Evolutionary conservation across 1,284 basidiomycete species (phyloP).

Genomic region (Cutaneotrichosporon sp.): DNA sequence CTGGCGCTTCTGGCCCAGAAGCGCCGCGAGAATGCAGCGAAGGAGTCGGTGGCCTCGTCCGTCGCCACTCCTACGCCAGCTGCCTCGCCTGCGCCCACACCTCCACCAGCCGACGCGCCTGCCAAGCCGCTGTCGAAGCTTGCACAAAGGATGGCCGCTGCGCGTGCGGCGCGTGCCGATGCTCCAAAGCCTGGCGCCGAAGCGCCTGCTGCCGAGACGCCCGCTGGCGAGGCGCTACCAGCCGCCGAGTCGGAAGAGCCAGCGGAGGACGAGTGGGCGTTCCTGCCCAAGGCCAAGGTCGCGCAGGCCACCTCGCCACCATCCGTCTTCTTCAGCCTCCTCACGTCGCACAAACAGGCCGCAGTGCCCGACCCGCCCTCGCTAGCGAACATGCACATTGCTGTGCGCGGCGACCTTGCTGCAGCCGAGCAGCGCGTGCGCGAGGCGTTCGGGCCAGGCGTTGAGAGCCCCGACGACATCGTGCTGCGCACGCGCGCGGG

Average conservation of each 20-base stretch:
- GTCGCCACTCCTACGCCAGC: neutral
- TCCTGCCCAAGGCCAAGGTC: constrained; percentile 5
- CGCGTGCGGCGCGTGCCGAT: constrained; percentile 38
- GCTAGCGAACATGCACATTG: constrained; percentile 35
- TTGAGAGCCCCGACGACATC: constrained; percentile 59
- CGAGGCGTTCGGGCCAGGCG: constrained; percentile 36
- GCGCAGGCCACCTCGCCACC: constrained; percentile 13
- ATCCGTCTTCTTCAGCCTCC: constrained; percentile 48
- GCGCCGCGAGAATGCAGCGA: constrained; percentile 55
- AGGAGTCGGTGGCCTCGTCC: constrained; percentile 6
- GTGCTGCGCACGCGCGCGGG: constrained; percentile 57
- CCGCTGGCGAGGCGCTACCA: constrained; percentile 5
- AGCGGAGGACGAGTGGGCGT: constrained; percentile 10
- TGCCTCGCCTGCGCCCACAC: constrained; percentile 12
- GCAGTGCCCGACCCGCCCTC: constrained; percentile 15
- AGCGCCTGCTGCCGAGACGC: neutral
- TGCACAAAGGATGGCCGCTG: constrained; percentile 58
- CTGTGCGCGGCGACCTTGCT: constrained; percentile 33
- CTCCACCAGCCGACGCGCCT: constrained; percentile 7
- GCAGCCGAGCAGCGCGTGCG: constrained; percentile 35
- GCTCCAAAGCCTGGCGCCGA: neutral
- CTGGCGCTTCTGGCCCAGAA: constrained; percentile 68
- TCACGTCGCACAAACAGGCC: constrained; percentile 35
- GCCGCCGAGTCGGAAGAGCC: constrained; percentile 13
- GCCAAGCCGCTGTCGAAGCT: constrained; percentile 58